Conservation (phyloP, 1,284 basidiomycete genomes). For the Rhodotorula sp. region DNA sequence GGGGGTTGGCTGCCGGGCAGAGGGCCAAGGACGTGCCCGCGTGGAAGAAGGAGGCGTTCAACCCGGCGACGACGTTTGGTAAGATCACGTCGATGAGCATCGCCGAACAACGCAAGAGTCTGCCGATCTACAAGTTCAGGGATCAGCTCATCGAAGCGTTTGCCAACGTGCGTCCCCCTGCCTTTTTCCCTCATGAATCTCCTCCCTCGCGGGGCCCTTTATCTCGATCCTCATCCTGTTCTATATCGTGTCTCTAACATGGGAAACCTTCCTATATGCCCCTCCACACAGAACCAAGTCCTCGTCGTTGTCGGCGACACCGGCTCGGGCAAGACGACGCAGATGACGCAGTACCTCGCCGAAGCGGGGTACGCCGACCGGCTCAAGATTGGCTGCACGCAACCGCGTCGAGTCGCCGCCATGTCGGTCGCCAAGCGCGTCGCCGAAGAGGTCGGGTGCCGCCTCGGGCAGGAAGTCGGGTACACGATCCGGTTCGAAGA, state of each 20-base stretch:
- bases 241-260: too few relatives aligned
- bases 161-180: constrained; percentile 62
- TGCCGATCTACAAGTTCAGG: constrained; percentile 96
- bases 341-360: constrained; percentile 90
- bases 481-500: constrained; percentile 99
- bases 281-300: constrained; percentile 88
- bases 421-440: constrained; percentile 99
- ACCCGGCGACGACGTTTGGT: constrained; percentile 95
- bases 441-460: constrained; percentile 93
- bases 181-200: background rate
- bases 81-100: constrained; percentile 87
- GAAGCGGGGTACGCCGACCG: constrained; percentile 82
- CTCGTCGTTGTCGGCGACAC: constrained; percentile 91
- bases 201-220: constrained; percentile 24
- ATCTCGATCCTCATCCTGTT: too few relatives aligned
- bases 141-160: constrained; percentile 89
- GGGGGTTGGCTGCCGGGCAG: constrained; percentile 62
- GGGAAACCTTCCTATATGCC: too few relatives aligned
- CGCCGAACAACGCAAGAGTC: constrained; percentile 82
- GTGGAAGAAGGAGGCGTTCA: constrained; percentile 91
- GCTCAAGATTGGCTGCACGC: constrained; percentile 92
- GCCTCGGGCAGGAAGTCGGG: constrained; percentile 93
- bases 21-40: constrained; percentile 71
- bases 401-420: constrained; percentile 96
- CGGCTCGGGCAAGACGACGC: constrained; percentile 88